Evolutionary conservation across 1,139 yeast genomes (phyloP), one percentile per base, ranked within the genome.

Genomic region (Geotrichum reessii): DNA sequence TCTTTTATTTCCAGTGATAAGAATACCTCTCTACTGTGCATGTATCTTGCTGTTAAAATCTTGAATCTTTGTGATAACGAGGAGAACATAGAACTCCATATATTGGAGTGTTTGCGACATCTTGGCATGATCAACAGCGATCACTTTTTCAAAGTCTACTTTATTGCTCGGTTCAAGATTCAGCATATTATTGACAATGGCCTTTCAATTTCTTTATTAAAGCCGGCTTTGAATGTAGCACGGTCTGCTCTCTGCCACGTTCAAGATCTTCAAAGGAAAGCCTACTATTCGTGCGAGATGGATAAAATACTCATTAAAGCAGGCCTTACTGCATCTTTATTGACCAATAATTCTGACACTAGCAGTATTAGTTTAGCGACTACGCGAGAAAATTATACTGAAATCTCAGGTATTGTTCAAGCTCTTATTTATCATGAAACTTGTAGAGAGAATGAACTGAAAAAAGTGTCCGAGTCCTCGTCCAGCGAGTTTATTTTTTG

Each of bases 21-120:
- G 52, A 73, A 75, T 1, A 73, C 73, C 31, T 75, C 89, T 0
- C 74, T 75, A 47, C 65, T 83, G 47, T 73, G 82, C 0, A 69
- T 84, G 56, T 75, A 78, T 58, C 81, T 84, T 61, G 83, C 83
- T 11, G 79, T 86, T 0, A 72, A 74, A 50, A 78, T 81, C 60
- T 85, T 83, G 70, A 76, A 75, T 40, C 71, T 78, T 1, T 80
- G 80, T 6, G 72, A 79, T 0, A 78, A 79, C 9, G 82, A 80
- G 66, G 85, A 82, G 57, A 73, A 76, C 7, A 76, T 81, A 60
- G 83, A 79, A 57, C 66, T 78, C 9, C 79, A 84, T 55, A 86
- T 84, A 63, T 72, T 87, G 56, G 73, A 76, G 14, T 69, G 86
- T 17, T 74, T 81, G 66, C 73, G 75, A 59, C 72, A 77, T 62